A percentile compares a stretch with the other conserved stretches of the same genome.
These are phyloP conservation scores for Diaporthe batatas DNA, from an alignment of 2,329 filamentous ascomycete species.

Conservation along the genomic window DNA sequence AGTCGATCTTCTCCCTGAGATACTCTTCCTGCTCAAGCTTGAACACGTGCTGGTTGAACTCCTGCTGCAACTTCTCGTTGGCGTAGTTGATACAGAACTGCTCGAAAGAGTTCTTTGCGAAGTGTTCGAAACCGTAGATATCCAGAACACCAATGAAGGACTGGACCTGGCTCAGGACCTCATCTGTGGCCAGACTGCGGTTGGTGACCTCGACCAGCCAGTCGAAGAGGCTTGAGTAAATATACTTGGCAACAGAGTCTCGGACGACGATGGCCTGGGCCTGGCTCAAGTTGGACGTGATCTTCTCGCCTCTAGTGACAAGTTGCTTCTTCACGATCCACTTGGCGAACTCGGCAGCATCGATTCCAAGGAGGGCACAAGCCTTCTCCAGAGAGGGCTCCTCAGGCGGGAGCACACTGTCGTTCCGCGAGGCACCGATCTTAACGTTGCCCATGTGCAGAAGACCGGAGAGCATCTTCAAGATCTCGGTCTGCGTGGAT, in stretches of 20 bases:
- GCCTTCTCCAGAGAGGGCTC: conserved; percentile 88
- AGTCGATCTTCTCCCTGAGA: conserved; percentile 94
- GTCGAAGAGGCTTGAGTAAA: conserved; percentile 98
- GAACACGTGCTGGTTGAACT: conserved; percentile 99
- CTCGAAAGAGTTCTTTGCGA: conserved; percentile 99
- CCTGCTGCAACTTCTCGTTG: conserved; percentile 98
- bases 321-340: conserved; percentile 99
- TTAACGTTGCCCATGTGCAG: conserved; percentile 97
- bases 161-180: conserved; percentile 83
- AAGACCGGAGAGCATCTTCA: conserved; percentile 89
- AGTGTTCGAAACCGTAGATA: conserved; percentile 99
- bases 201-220: conserved; percentile 99
- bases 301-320: conserved; percentile 96
- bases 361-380: conserved; percentile 87
- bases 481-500: conserved; percentile 84
- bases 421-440: conserved; percentile 89
- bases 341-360: conserved; percentile 88
- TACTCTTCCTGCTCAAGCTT: conserved; percentile 99
- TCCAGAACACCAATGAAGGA: conserved; percentile 98
- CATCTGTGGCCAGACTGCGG: conserved; percentile 86
- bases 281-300: conserved; percentile 93
- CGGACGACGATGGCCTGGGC: conserved; percentile 94
- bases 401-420: conserved; percentile 83
- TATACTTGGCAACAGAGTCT: conserved; percentile 98
- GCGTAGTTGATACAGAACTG: conserved; percentile 99